Conservation (phyloP, 1,139 yeast species). For the Geotrichum cucujoidarum region DNA sequence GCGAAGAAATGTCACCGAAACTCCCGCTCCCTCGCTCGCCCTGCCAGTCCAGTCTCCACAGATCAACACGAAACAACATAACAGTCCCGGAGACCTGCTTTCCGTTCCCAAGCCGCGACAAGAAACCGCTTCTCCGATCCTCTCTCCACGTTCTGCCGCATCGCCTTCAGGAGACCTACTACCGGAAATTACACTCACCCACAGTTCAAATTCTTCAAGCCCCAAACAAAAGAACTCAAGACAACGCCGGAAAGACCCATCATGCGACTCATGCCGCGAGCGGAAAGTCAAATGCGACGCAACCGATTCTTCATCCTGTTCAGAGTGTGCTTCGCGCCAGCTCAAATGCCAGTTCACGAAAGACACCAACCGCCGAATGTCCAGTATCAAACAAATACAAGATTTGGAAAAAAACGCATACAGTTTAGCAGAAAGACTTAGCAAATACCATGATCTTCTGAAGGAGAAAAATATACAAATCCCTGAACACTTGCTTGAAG, state of each 20-base stretch:
- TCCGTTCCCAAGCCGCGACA: not conserved
- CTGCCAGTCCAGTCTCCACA: not conserved
- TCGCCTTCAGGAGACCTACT: not conserved
- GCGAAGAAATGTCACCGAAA: not conserved
- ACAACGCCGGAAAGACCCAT: constrained; percentile 33
- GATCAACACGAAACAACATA: not conserved
- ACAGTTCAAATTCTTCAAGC: not conserved
- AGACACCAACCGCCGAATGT: constrained; percentile 27
- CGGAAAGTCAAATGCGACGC: constrained; percentile 36
- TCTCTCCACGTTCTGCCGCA: not conserved
- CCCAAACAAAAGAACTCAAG: constrained; percentile 25
- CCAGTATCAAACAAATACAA: constrained; percentile 25
- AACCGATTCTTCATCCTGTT: constrained; percentile 30
- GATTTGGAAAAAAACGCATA: constrained; percentile 24
- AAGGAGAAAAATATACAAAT: constrained; percentile 23
- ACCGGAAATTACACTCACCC: not conserved
- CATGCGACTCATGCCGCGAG: constrained; percentile 35
- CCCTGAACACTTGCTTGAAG: constrained; percentile 23
- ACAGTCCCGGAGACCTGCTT: too few species aligned
- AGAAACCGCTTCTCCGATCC: not conserved
- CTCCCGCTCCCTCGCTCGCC: not conserved
- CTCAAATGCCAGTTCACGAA: constrained; percentile 33
- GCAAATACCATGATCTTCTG: constrained; percentile 21
- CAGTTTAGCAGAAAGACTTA: constrained; percentile 17
- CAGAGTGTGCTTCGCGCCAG: constrained; percentile 31